These are phyloP conservation scores for Zanthoxylum bungeanum DNA, from an alignment of 345 rosid species.

Conservation along the genomic window DNA sequence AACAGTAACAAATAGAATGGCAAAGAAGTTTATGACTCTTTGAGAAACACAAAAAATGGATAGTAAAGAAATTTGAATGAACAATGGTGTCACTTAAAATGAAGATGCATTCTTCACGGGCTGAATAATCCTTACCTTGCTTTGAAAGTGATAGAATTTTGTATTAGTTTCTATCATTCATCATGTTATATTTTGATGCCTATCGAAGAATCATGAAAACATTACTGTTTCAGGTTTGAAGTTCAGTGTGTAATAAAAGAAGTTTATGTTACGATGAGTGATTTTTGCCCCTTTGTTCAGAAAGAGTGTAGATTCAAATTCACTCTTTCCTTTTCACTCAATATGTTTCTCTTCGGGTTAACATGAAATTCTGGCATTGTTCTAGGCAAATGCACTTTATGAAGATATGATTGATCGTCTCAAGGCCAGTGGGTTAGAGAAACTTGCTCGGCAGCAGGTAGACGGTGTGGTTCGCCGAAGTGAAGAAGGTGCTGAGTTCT, in stretches of 20 bases:
- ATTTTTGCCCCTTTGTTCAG: not conserved
- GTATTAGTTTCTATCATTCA: not conserved
- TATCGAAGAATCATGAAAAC: not conserved
- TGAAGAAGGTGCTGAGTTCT: constrained; percentile 89
- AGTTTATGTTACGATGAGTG: not conserved
- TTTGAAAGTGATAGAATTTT: not conserved
- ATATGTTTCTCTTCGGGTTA: not conserved
- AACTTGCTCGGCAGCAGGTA: constrained; percentile 85
- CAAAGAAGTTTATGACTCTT: not conserved
- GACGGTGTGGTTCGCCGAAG: constrained; percentile 91
- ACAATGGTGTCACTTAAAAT: not conserved
- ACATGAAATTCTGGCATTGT: constrained; percentile 6
- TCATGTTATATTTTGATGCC: not conserved
- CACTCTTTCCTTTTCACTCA: not conserved
- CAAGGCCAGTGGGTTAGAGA: constrained; percentile 85
- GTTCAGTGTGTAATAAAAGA: not conserved
- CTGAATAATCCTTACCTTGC: not conserved
- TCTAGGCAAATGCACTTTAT: constrained; percentile 80
- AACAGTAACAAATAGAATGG: not conserved
- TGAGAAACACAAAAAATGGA: not conserved
- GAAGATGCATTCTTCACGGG: not conserved
- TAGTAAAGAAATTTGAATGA: not conserved
- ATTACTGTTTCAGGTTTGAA: not conserved
- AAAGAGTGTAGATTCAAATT: not conserved
- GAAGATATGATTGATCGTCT: constrained; percentile 87